A percentile compares a stretch with the other conserved stretches of the same genome.
phyloP scores from a whole-genome alignment of 2,329 filamentous ascomycete species.

The Nigrospora sphaerica region DNA sequence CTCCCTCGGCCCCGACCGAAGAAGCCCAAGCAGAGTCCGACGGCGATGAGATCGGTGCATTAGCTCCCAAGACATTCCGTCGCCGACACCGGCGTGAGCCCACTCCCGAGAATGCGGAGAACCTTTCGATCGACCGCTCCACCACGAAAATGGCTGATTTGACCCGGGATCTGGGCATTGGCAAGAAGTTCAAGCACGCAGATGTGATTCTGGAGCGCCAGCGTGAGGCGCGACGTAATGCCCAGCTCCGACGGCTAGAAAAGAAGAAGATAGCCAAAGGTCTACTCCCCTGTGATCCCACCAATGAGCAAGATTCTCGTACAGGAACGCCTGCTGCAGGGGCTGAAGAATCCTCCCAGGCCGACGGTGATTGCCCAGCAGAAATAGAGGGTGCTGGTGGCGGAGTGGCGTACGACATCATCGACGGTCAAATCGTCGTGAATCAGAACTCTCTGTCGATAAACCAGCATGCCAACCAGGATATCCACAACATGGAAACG shows the following conservation, averaged over 20 bases:
- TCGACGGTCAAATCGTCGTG: constrained; percentile 67
- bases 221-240: constrained; percentile 28
- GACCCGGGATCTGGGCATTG: constrained; percentile 61
- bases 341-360: constrained; percentile 8
- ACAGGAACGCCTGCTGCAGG: constrained; percentile 14
- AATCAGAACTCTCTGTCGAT: constrained; percentile 62
- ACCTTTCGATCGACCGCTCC: constrained; percentile 55
- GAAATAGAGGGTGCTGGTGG: constrained; percentile 17
- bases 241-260: constrained; percentile 31
- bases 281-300: constrained; percentile 8
- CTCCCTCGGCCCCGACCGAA: constrained; percentile 5
- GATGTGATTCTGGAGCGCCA: constrained; percentile 65
- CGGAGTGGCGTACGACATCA: constrained; percentile 39
- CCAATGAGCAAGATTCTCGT: constrained; percentile 8
- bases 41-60: constrained; percentile 12
- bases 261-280: constrained; percentile 25
- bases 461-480: constrained; percentile 57
- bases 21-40: constrained; percentile 11
- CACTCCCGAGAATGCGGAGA: constrained; percentile 59
- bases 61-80: constrained; percentile 12
- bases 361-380: constrained; percentile 9
- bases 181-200: constrained; percentile 69
- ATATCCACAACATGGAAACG: constrained; percentile 44
- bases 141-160: constrained; percentile 67
- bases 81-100: constrained; percentile 32